These are phyloP conservation scores for Talaromyces sp. DNA, from an alignment of 2,329 filamentous ascomycete genomes.

Conservation along the genomic window DNA sequence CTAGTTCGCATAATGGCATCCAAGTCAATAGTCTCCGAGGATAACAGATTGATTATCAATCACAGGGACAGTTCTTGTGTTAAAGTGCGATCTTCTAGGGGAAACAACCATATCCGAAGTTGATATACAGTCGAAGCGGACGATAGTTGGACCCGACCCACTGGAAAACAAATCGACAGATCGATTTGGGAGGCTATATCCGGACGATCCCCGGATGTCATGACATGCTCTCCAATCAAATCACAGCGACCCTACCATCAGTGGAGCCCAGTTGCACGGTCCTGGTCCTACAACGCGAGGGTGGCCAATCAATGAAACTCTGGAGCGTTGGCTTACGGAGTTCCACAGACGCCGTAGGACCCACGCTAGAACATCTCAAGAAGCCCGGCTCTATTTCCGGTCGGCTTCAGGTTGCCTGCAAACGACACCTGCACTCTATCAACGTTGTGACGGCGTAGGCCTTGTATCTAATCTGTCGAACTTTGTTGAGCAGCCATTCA, in stretches of 20 bases:
- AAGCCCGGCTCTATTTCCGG: not conserved
- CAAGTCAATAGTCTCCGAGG: not conserved
- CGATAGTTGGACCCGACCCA: no score
- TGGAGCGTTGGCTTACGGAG: not conserved
- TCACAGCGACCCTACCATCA: no score
- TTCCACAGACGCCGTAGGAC: no score
- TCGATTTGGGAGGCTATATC: no score
- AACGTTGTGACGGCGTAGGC: not conserved
- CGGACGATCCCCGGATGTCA: no score
- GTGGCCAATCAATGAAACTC: not conserved
- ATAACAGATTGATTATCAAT: not conserved
- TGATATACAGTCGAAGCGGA: no score
- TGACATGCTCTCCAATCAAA: not conserved
- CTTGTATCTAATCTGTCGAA: not conserved
- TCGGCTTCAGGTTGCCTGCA: not conserved
- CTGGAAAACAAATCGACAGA: no score
- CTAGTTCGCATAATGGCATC: not conserved
- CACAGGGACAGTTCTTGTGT: not conserved
- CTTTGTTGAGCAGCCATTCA: not conserved
- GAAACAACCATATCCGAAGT: not conserved
- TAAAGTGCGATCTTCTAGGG: not conserved
- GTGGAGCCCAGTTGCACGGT: no score
- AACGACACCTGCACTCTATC: not conserved
- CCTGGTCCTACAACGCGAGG: no score
- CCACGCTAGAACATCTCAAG: no score